phyloP scores from a whole-genome alignment of 805 yeast genomes.

The Cyberlindnera petersonii region DNA sequence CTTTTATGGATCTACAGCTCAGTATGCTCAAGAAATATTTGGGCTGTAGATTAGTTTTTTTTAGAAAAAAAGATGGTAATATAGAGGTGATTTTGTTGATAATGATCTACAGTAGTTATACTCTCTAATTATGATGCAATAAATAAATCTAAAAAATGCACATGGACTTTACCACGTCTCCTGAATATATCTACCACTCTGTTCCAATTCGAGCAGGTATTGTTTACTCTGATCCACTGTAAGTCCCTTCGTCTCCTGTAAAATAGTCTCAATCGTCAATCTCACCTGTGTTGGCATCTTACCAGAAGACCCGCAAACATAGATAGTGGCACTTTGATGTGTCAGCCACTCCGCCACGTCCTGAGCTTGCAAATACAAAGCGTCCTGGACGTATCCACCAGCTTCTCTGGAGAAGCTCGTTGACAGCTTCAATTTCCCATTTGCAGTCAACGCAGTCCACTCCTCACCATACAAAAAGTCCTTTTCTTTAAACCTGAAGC shows the following conservation, averaged over 20 bases:
- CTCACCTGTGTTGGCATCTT: conserved; percentile 89
- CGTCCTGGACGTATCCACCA: conserved; percentile 75
- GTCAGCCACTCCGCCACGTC: conserved; percentile 50
- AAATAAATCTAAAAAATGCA: conserved; percentile 2
- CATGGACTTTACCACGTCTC: conserved; percentile 70
- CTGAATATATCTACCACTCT: conserved; percentile 64
- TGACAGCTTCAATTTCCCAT: conserved; percentile 37
- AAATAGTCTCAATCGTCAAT: conserved; percentile 65
- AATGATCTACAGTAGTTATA: not conserved
- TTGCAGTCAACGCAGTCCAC: conserved; percentile 39
- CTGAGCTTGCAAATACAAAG: conserved; percentile 48
- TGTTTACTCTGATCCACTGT: conserved; percentile 43
- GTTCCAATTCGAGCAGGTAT: conserved; percentile 59
- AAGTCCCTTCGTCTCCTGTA: conserved; percentile 42
- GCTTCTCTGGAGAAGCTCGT: conserved; percentile 50
- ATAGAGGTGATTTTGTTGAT: no score
- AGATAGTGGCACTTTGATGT: conserved; percentile 56
- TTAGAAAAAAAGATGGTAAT: no score
- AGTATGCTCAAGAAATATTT: conserved; percentile 11
- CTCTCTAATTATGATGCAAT: not conserved
- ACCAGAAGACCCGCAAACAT: conserved; percentile 91
- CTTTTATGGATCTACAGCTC: conserved; percentile 31
- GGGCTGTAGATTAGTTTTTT: conserved; percentile 1
- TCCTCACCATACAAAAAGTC: conserved; percentile 64
- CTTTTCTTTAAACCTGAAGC: conserved; percentile 60